Conservation (phyloP, 2,329 filamentous ascomycete genomes). For the Pyrenophora seminiperda region DNA sequence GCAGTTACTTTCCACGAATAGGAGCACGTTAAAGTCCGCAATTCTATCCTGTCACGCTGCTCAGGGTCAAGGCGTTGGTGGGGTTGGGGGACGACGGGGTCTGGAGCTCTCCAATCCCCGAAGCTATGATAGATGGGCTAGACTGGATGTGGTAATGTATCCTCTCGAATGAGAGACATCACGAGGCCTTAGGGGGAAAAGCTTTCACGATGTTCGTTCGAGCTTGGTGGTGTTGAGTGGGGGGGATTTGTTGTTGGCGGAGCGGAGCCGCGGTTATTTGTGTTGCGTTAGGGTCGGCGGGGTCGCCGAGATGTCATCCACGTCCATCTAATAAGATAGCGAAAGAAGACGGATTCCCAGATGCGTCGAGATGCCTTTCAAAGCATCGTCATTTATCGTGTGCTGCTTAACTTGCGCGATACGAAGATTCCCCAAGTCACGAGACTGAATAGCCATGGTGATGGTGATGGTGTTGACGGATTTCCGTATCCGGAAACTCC, state of each 20-base stretch:
- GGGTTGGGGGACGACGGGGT: background rate
- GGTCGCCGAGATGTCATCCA: constrained; percentile 4
- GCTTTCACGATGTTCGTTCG: constrained; percentile 26
- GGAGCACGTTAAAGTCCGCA: constrained; percentile 20
- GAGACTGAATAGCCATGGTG: too few species aligned
- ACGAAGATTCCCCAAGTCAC: too few species aligned
- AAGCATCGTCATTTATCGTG: too few species aligned
- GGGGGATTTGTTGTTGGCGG: background rate
- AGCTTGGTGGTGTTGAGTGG: constrained; percentile 23
- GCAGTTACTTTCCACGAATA: constrained; percentile 36
- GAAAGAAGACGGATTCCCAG: background rate
- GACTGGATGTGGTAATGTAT: constrained; percentile 9
- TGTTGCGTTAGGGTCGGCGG: background rate
- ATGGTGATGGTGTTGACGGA: too few species aligned
- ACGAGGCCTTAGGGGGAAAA: background rate
- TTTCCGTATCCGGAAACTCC: too few species aligned
- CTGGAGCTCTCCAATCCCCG: background rate
- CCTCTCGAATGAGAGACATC: background rate
- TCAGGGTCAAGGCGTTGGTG: too few species aligned
- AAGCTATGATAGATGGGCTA: constrained; percentile 2
- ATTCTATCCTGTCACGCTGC: background rate
- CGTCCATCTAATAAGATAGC: background rate
- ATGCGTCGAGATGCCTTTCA: too few species aligned
- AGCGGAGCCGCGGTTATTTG: constrained; percentile 8
- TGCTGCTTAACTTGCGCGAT: too few species aligned